A percentile compares a stretch with the other conserved stretches of the same genome.
Evolutionary conservation across 768 basidiomycete species (phyloP).

Genomic region (Suillus clintonianus): DNA sequence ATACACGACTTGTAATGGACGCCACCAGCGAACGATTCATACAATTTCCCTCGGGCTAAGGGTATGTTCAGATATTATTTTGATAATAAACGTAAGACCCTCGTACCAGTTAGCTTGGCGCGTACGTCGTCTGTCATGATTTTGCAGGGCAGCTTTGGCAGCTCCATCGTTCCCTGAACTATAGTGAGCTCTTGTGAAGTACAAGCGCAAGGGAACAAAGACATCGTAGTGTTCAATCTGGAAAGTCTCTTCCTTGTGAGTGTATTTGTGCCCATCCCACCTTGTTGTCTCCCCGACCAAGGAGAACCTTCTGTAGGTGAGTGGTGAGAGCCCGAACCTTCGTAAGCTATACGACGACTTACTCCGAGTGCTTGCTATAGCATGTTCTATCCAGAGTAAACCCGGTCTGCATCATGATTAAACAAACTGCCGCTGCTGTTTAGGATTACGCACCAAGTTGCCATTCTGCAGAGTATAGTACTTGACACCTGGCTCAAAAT

Average conservation of each 20-base stretch:
- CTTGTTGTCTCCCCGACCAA: background rate
- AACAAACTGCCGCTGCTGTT: background rate
- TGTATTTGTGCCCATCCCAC: slow-evolving; percentile 14
- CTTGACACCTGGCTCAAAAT: slow-evolving; percentile 6
- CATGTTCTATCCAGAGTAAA: background rate
- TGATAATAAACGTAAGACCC: background rate
- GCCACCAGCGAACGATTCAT: slow-evolving; percentile 11
- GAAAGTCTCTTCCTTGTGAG: background rate
- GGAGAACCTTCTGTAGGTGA: background rate
- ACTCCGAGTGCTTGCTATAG: background rate
- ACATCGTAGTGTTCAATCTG: slow-evolving; percentile 9
- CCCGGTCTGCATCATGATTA: background rate
- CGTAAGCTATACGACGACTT: background rate
- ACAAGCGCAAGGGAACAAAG: background rate
- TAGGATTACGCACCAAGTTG: background rate
- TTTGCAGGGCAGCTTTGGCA: slow-evolving; percentile 8
- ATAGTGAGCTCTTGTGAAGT: background rate
- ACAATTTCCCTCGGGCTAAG: slow-evolving; percentile 14
- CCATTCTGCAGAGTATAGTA: background rate
- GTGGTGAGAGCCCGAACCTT: background rate
- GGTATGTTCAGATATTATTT: background rate
- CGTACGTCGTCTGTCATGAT: slow-evolving; percentile 10
- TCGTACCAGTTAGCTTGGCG: slow-evolving; percentile 11
- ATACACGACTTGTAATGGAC: slow-evolving; percentile 17
- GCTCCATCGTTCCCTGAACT: slow-evolving; percentile 14